Evolutionary conservation across 495 filamentous ascomycete species (phyloP).

Genomic region (Physcia stellaris): DNA sequence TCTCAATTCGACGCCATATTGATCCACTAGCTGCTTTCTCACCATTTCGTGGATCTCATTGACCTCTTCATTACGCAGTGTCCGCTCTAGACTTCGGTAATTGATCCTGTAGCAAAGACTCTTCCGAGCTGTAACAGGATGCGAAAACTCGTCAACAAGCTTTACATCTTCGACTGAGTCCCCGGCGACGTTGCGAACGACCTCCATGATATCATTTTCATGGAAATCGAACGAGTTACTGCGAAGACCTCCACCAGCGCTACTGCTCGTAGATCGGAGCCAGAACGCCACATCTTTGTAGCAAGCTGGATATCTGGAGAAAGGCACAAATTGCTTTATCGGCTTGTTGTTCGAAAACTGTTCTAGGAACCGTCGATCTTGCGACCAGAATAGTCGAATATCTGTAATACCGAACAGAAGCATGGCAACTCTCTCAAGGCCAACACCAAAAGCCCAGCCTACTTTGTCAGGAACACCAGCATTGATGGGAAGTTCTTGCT

Average conservation of each 20-base stretch:
- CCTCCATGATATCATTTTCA: constrained; percentile 96
- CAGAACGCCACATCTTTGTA: constrained; percentile 92
- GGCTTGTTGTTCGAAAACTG: constrained; percentile 51
- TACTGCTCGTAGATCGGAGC: constrained; percentile 44
- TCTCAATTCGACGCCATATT: constrained; percentile 70
- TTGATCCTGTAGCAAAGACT: constrained; percentile 88
- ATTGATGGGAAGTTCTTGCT: constrained; percentile 63
- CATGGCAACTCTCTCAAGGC: constrained; percentile 91
- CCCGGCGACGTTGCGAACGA: constrained; percentile 65
- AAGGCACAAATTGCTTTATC: constrained; percentile 62
- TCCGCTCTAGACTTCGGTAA: constrained; percentile 80
- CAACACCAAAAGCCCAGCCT: constrained; percentile 93
- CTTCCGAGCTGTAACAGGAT: constrained; percentile 71
- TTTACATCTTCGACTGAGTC: constrained; percentile 78
- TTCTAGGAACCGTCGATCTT: constrained; percentile 62
- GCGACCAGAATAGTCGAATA: constrained; percentile 94
- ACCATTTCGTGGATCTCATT: constrained; percentile 65
- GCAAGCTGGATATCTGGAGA: constrained; percentile 78
- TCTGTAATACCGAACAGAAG: constrained; percentile 89
- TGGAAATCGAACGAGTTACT: constrained; percentile 45
- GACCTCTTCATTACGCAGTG: constrained; percentile 65
- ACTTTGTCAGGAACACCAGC: constrained; percentile 62
- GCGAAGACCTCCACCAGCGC: constrained; percentile 36
- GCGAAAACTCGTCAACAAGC: constrained; percentile 70
- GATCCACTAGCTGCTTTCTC: constrained; percentile 42